These are phyloP conservation scores for Fraxinus sp. DNA, from an alignment of 305 asterid species.

Conservation along the genomic window DNA sequence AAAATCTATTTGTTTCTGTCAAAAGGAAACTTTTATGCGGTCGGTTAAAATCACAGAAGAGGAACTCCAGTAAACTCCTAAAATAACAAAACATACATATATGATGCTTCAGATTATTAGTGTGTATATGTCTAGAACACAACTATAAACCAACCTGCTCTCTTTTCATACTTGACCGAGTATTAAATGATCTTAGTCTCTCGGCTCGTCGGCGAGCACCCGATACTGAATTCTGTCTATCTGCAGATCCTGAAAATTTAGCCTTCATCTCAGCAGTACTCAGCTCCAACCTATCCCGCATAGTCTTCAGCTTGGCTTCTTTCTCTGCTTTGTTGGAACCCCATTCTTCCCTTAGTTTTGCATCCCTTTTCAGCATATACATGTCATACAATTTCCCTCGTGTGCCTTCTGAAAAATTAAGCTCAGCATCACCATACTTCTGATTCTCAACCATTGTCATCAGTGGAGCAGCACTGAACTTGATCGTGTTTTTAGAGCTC, in stretches of 20 bases:
- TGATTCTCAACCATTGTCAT: conserved; percentile 39
- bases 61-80: conserved; percentile 31
- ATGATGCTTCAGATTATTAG: conserved; percentile 23
- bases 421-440: conserved; percentile 52
- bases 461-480: conserved; percentile 32
- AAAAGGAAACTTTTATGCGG: conserved; percentile 49
- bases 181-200: conserved; percentile 72
- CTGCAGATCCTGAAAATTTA: conserved; percentile 58
- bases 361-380: conserved; percentile 83
- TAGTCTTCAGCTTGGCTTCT: conserved; percentile 75
- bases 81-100: conserved; percentile 24
- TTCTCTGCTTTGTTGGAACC: conserved; percentile 71
- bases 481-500: conserved; percentile 42
- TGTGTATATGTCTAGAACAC: conserved; percentile 34
- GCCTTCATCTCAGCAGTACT: conserved; percentile 79
- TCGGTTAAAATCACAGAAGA: conserved; percentile 55
- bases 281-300: conserved; percentile 85
- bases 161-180: conserved; percentile 52
- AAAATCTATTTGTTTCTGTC: conserved; percentile 69
- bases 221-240: conserved; percentile 46
- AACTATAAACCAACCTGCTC: conserved; percentile 70
- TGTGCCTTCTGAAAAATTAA: conserved; percentile 56
- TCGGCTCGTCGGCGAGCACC: conserved; percentile 65
- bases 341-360: conserved; percentile 89
- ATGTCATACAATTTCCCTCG: conserved; percentile 74